Evolutionary conservation across 176 grass and related monocot genomes (phyloP).

Genomic region (Zoysia japonica): DNA sequence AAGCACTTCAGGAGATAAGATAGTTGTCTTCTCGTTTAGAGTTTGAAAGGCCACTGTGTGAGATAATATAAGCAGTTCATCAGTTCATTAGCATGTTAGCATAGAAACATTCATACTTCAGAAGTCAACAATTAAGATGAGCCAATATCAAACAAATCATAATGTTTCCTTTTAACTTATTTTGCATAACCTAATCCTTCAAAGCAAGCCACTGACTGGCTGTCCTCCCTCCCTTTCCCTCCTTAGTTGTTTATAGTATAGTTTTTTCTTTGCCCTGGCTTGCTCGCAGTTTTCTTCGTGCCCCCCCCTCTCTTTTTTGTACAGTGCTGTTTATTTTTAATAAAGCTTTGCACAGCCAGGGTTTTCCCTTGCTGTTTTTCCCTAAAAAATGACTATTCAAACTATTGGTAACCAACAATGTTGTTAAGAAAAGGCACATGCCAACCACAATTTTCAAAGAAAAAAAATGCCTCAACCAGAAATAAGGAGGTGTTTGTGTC

Average conservation of each 20-base stretch:
- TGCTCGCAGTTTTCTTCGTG: too few species aligned
- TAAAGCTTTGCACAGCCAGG: too few species aligned
- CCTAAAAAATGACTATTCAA: background rate
- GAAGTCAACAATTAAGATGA: background rate
- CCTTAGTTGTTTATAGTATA: too few species aligned
- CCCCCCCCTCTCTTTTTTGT: too few species aligned
- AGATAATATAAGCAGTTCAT: slow-evolving; percentile 38
- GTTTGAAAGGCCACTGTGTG: slow-evolving; percentile 90
- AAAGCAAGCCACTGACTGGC: too few species aligned
- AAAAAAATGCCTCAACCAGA: background rate
- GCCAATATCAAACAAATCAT: slow-evolving; percentile 5
- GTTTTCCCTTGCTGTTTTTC: too few species aligned
- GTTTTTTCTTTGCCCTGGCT: too few species aligned
- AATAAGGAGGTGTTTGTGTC: background rate
- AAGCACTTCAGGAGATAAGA: slow-evolving; percentile 96
- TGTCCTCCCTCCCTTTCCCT: too few species aligned
- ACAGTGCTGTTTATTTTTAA: too few species aligned
- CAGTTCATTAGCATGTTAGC: slow-evolving; percentile 41
- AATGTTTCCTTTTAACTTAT: background rate
- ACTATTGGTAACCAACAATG: background rate
- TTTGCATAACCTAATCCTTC: background rate
- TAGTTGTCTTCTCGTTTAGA: slow-evolving; percentile 91
- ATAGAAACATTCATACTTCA: slow-evolving; percentile 18
- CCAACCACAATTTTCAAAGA: background rate
- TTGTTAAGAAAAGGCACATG: background rate